These are phyloP conservation scores for Kuraishia ogatae DNA, from an alignment of 805 yeast species.

Conservation along the genomic window DNA sequence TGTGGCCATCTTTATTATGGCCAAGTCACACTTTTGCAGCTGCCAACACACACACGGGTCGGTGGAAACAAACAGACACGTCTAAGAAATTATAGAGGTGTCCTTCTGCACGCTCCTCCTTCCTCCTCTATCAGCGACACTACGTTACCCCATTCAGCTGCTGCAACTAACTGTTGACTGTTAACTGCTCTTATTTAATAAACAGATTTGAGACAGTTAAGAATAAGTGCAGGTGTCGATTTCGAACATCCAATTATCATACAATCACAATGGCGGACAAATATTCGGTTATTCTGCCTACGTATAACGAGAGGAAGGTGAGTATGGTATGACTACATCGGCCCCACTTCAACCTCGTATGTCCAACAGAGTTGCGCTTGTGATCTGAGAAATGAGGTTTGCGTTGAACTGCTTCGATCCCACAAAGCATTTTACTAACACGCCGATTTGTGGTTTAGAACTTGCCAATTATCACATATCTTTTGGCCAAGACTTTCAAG, in stretches of 20 bases:
- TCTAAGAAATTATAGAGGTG: neutral
- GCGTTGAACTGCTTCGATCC: neutral
- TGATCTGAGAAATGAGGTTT: neutral
- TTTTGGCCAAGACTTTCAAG: slow-evolving; percentile 59
- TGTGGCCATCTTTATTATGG: neutral
- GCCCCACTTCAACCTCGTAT: slow-evolving; percentile 16
- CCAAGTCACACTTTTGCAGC: neutral
- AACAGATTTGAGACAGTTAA: no score
- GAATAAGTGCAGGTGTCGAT: no score
- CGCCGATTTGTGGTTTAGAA: slow-evolving; percentile 18
- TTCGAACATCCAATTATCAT: no score
- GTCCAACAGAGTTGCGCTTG: neutral
- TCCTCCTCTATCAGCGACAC: neutral
- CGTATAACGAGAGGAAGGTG: slow-evolving; percentile 59
- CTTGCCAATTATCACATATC: slow-evolving; percentile 61
- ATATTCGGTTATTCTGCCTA: slow-evolving; percentile 69
- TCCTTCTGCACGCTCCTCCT: neutral
- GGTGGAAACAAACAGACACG: neutral
- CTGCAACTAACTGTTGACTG: neutral
- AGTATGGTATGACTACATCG: neutral
- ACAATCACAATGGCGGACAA: slow-evolving; percentile 27
- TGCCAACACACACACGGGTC: neutral
- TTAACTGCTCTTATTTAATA: no score
- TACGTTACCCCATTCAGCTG: neutral
- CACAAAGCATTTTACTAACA: neutral